Evolutionary conservation across 352 stramenopile species (phyloP).

Genomic region (Globisporangium cystogenes): DNA sequence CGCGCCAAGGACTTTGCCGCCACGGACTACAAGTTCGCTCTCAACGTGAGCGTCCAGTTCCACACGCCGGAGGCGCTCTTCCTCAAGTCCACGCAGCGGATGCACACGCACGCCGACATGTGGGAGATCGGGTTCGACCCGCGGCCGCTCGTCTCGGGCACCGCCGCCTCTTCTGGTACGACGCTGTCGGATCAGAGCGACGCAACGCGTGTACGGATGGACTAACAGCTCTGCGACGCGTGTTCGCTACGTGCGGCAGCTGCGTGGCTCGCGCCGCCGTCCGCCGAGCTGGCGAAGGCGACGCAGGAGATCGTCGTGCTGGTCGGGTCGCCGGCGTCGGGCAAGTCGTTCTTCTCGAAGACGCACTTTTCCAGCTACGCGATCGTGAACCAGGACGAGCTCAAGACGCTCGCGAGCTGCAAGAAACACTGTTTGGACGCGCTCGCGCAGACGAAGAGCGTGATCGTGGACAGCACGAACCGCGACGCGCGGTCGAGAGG

Average conservation of each 20-base stretch:
- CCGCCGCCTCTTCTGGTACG: conserved; percentile 15
- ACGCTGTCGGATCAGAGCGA: too few relatives aligned
- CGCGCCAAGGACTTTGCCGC: conserved; percentile 79
- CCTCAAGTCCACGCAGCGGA: conserved; percentile 51
- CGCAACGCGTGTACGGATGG: neutral
- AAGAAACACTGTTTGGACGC: conserved; percentile 50
- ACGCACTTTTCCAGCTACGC: conserved; percentile 47
- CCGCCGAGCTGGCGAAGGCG: conserved; percentile 16
- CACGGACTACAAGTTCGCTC: conserved; percentile 86
- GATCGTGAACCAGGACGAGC: conserved; percentile 80
- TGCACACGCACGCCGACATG: conserved; percentile 61
- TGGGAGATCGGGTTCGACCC: conserved; percentile 80
- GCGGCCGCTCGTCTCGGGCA: conserved; percentile 23
- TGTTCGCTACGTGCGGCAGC: conserved; percentile 11
- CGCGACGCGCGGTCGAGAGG: conserved; percentile 47
- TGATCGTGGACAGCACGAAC: conserved; percentile 88
- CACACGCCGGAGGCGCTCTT: conserved; percentile 84
- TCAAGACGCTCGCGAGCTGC: conserved; percentile 77
- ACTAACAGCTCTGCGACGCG: neutral
- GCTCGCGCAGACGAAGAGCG: conserved; percentile 55
- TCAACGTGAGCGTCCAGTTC: conserved; percentile 81
- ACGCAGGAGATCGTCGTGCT: conserved; percentile 70
- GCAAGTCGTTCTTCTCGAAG: conserved; percentile 60
- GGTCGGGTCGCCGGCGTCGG: conserved; percentile 64
- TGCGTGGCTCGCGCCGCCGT: conserved; percentile 18